phyloP scores from a whole-genome alignment of 2,329 filamentous ascomycete species.

The Colletotrichum liaoningense region DNA sequence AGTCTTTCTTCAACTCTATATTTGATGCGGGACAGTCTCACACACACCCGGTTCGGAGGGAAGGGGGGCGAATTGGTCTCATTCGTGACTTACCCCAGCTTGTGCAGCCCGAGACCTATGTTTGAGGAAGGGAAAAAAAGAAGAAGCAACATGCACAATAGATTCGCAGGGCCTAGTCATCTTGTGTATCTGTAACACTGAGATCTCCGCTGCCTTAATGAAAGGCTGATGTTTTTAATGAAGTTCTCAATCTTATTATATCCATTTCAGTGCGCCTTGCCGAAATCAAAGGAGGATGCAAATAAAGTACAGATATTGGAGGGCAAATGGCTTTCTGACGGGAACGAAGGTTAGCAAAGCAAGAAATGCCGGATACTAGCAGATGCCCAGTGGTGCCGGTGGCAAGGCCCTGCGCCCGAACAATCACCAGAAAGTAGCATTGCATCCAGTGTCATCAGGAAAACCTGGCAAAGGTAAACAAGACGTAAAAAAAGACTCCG shows the following conservation, averaged over 20 bases:
- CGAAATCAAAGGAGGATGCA: not conserved
- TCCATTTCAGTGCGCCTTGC: not conserved
- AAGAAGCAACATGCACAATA: not conserved
- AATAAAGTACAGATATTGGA: not conserved
- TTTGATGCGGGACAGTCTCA: not conserved
- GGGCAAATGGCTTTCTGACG: not conserved
- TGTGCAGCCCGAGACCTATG: not conserved
- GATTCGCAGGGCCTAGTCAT: not conserved
- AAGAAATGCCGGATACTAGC: not conserved
- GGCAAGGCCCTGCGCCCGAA: not conserved
- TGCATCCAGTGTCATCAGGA: not conserved
- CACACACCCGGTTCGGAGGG: not conserved
- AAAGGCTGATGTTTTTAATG: not conserved
- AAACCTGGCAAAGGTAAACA: not conserved
- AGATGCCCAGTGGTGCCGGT: not conserved
- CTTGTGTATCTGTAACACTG: not conserved
- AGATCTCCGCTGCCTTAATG: not conserved
- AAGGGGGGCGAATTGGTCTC: not conserved
- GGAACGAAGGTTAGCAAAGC: not conserved
- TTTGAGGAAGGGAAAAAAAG: not conserved
- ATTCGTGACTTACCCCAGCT: not conserved
- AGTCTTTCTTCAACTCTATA: not conserved
- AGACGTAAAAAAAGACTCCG: not conserved
- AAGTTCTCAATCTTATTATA: not conserved
- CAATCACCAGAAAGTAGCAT: not conserved